A percentile compares a stretch with the other conserved stretches of the same genome.
These are phyloP conservation scores for Diaporthe ampelina DNA, from an alignment of 2,329 filamentous ascomycete species.

Conservation along the genomic window DNA sequence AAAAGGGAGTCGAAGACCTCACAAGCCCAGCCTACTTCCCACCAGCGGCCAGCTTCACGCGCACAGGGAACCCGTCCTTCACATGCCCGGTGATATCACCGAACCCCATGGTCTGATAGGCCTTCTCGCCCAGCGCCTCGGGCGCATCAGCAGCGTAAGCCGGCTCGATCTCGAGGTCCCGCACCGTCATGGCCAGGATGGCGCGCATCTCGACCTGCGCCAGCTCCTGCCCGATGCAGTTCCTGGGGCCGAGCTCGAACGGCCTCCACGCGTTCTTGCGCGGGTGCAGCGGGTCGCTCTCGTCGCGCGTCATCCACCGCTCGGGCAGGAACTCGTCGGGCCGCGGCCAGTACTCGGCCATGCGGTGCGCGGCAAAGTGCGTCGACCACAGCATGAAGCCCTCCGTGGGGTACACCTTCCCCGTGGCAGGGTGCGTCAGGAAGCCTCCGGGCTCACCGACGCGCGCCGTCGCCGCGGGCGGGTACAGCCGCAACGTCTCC, in stretches of 20 bases:
- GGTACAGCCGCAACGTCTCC: conserved; percentile 66
- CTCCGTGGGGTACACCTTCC: conserved; percentile 54
- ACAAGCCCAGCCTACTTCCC: not conserved
- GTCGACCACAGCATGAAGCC: conserved; percentile 45
- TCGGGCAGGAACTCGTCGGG: conserved; percentile 57
- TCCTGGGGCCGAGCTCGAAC: conserved; percentile 55
- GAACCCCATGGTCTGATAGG: conserved; percentile 20
- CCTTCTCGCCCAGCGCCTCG: conserved; percentile 30
- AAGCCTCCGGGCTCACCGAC: conserved; percentile 49
- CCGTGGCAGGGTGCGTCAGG: conserved; percentile 53
- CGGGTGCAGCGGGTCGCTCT: conserved; percentile 45
- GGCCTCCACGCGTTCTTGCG: conserved; percentile 48
- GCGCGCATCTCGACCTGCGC: conserved; percentile 53
- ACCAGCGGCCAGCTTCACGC: conserved; percentile 9
- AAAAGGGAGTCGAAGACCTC: not conserved
- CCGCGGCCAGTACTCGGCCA: conserved; percentile 53
- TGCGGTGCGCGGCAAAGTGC: conserved; percentile 47
- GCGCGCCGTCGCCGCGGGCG: conserved; percentile 59
- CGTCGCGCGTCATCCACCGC: conserved; percentile 53
- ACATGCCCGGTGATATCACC: conserved; percentile 29
- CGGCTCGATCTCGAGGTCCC: conserved; percentile 38
- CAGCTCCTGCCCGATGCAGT: conserved; percentile 55
- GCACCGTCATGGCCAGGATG: conserved; percentile 42
- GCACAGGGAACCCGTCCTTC: conserved; percentile 33
- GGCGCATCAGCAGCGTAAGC: conserved; percentile 28